These are phyloP conservation scores for Trichophyton schoenleinii DNA, from an alignment of 2,329 filamentous ascomycete species.

Conservation along the genomic window DNA sequence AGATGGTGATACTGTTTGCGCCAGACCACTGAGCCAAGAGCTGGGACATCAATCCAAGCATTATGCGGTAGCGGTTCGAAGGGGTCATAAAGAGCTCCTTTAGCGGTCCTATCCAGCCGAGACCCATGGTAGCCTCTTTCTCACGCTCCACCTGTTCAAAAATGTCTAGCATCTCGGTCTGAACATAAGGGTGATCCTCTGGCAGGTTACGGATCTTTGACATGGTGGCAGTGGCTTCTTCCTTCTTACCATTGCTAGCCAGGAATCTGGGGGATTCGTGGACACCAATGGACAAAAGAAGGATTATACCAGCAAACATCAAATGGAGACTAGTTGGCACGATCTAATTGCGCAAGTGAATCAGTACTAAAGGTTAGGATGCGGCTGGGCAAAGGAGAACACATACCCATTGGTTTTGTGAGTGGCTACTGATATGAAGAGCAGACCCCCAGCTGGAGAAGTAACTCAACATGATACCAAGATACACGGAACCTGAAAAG, in stretches of 20 bases:
- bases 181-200: constrained; percentile 31
- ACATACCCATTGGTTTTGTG: constrained; percentile 37
- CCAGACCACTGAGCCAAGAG: constrained; percentile 61
- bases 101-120: constrained; percentile 9
- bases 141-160: constrained; percentile 34
- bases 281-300: constrained; percentile 55
- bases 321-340: constrained; percentile 64
- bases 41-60: constrained; percentile 53
- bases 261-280: constrained; percentile 60
- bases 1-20: constrained; percentile 59
- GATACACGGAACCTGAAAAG: constrained; percentile 59
- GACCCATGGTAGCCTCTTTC: constrained; percentile 31
- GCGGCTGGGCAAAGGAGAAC: not conserved
- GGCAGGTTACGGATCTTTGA: constrained; percentile 33
- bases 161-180: constrained; percentile 22
- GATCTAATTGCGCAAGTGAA: constrained; percentile 15
- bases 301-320: constrained; percentile 63
- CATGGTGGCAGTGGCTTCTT: constrained; percentile 26
- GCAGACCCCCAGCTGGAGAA: constrained; percentile 58
- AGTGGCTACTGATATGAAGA: constrained; percentile 37
- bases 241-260: constrained; percentile 50
- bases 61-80: constrained; percentile 57
- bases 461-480: constrained; percentile 67
- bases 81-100: constrained; percentile 40
- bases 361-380: not conserved